These are phyloP conservation scores for Dipodascopsis uninucleata DNA, from an alignment of 805 yeast genomes.

Conservation along the genomic window DNA sequence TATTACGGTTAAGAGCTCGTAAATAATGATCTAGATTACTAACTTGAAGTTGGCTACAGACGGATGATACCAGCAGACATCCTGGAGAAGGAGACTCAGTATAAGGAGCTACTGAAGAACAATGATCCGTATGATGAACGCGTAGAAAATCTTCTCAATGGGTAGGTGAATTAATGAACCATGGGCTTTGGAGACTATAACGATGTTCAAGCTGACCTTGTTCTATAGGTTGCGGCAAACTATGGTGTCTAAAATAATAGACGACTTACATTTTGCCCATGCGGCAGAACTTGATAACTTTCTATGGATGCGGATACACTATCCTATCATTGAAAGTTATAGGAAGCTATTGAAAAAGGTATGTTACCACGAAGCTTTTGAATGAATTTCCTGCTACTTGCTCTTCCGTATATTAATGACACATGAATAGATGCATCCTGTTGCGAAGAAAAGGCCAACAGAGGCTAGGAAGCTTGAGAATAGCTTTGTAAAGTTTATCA, in stretches of 20 bases:
- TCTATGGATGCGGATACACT: slow-evolving; percentile 16
- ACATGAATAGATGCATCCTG: slow-evolving; percentile 8
- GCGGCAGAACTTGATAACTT: slow-evolving; percentile 13
- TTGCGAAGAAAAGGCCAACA: slow-evolving; percentile 8
- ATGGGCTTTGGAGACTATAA: background rate
- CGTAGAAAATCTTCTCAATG: slow-evolving; percentile 9
- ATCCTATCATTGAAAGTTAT: slow-evolving; percentile 18
- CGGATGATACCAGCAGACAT: background rate
- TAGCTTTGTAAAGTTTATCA: slow-evolving; percentile 18
- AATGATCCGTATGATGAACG: slow-evolving; percentile 20
- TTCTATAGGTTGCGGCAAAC: slow-evolving; percentile 12
- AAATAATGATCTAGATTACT: no score
- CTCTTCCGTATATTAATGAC: background rate
- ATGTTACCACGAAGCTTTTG: background rate
- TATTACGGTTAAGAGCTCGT: no score
- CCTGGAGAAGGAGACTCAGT: background rate
- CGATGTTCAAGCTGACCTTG: background rate
- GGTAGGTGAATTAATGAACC: slow-evolving; percentile 7
- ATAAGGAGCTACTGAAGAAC: slow-evolving; percentile 4
- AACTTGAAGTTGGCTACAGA: no score
- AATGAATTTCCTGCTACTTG: background rate
- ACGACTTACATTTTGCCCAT: slow-evolving; percentile 11
- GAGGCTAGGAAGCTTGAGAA: slow-evolving; percentile 24
- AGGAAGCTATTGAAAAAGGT: slow-evolving; percentile 17
- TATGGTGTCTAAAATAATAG: slow-evolving; percentile 3